Conservation (phyloP, 208 protist genomes). For the Wallacemonas rigidus region DNA sequence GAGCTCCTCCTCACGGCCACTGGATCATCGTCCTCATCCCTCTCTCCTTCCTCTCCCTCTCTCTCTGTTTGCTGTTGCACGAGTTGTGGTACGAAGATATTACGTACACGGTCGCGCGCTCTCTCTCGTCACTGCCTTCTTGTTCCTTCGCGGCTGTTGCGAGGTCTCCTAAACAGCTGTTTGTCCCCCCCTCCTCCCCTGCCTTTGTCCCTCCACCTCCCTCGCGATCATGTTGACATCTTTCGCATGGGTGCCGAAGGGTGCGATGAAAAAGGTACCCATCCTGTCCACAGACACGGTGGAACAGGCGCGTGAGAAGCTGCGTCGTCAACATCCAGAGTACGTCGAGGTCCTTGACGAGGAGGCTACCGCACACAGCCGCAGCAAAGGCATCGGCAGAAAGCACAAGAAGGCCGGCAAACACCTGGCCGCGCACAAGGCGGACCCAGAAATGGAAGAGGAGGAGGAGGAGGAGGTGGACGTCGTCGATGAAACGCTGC, state of each 20-base stretch:
- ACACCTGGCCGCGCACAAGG: not conserved
- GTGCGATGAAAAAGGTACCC: conserved; percentile 77
- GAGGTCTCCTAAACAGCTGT: no score
- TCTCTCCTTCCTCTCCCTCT: not conserved
- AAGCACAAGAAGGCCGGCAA: not conserved
- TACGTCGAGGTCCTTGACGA: conserved; percentile 56
- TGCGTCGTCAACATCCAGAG: conserved; percentile 69
- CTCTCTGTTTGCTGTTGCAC: not conserved
- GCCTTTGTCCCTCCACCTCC: not conserved
- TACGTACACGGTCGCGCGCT: not conserved
- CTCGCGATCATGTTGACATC: conserved; percentile 66
- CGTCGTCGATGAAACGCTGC: conserved; percentile 57
- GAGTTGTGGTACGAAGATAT: not conserved
- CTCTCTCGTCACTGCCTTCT: not conserved
- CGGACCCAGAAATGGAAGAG: conserved; percentile 26
- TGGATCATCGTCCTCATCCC: not conserved
- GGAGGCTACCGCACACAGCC: not conserved
- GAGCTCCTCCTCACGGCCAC: not conserved
- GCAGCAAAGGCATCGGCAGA: not conserved
- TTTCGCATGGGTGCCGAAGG: conserved; percentile 85
- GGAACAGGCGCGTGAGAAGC: conserved; percentile 68
- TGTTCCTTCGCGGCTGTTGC: no score
- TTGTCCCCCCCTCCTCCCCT: not conserved
- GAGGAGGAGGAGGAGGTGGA: conserved; percentile 36
- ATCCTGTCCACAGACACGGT: conserved; percentile 81